These are phyloP conservation scores for Citrus australasica DNA, from an alignment of 345 rosid genomes.

Conservation along the genomic window DNA sequence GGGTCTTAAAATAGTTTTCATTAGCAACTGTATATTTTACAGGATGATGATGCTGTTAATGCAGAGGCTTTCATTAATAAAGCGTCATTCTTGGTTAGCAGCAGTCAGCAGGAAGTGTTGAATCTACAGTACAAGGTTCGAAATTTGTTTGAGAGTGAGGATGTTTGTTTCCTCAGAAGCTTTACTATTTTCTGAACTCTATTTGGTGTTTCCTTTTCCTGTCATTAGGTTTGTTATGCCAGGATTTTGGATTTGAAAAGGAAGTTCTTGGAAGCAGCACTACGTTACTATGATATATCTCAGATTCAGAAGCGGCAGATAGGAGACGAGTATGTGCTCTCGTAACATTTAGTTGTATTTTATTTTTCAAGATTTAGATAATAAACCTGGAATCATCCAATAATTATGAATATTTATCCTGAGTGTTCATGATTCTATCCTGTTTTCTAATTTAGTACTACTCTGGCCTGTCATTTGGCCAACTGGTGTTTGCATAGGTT, in stretches of 20 bases:
- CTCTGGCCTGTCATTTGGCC: not conserved
- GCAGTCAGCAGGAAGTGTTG: conserved; percentile 85
- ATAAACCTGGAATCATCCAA: not conserved
- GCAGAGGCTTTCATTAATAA: conserved; percentile 96
- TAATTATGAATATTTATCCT: not conserved
- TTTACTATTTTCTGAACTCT: conserved; percentile 1
- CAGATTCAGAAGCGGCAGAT: conserved; percentile 93
- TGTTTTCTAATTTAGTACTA: not conserved
- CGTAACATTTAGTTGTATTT: not conserved
- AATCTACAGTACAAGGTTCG: conserved; percentile 88
- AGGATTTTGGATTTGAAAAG: conserved; percentile 95
- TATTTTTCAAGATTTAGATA: not conserved
- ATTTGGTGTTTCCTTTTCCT: conserved; percentile 7
- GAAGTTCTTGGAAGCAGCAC: conserved; percentile 95
- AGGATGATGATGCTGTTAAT: conserved; percentile 99
- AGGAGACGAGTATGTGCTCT: conserved; percentile 77
- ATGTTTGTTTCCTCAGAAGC: not conserved
- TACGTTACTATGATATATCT: conserved; percentile 87
- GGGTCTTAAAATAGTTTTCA: not conserved
- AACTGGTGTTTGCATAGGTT: not conserved
- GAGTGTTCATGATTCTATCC: not conserved
- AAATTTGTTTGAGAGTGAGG: not conserved
- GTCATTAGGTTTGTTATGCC: conserved; percentile 83
- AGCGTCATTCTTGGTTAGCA: conserved; percentile 98
- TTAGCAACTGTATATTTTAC: conserved; percentile 19